These are phyloP conservation scores for Zostera marina DNA, from an alignment of 116 monocot species.

Conservation along the genomic window DNA sequence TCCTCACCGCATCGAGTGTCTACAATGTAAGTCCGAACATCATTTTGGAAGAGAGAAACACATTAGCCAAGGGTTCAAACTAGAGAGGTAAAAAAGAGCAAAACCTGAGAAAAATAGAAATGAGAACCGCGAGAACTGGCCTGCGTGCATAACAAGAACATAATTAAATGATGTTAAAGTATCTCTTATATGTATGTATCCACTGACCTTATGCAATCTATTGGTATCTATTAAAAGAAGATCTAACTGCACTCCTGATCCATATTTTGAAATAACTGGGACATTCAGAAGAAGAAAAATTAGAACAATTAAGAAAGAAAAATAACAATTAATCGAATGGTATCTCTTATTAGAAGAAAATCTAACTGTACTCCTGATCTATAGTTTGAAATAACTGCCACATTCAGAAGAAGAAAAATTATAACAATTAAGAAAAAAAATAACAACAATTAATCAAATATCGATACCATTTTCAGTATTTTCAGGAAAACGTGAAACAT, in stretches of 20 bases:
- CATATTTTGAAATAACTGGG: conserved; percentile 71
- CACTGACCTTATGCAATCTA: conserved; percentile 49
- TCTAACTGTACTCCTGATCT: conserved; percentile 61
- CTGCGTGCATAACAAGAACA: conserved; percentile 22
- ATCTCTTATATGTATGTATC: background rate
- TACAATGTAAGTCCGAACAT: conserved; percentile 6
- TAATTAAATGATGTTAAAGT: background rate
- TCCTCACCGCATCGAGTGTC: conserved; percentile 85
- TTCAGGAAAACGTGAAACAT: conserved; percentile 74
- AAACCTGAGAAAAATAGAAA: conserved; percentile 42
- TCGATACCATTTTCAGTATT: conserved; percentile 60
- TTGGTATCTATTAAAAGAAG: conserved; percentile 65
- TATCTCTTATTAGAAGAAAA: conserved; percentile 67
- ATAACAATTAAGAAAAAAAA: background rate
- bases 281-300: background rate
- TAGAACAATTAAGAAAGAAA: background rate
- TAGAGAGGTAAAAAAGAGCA: conserved; percentile 6
- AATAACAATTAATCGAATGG: conserved; percentile 10
- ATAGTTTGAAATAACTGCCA: conserved; percentile 64
- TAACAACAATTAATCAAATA: background rate
- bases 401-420: background rate
- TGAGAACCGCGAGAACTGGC: conserved; percentile 47
- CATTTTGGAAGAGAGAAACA: background rate
- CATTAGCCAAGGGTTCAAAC: background rate
- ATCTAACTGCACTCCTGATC: conserved; percentile 60